phyloP scores from a whole-genome alignment of 2,329 filamentous ascomycete genomes.

The Metarhizium album region DNA sequence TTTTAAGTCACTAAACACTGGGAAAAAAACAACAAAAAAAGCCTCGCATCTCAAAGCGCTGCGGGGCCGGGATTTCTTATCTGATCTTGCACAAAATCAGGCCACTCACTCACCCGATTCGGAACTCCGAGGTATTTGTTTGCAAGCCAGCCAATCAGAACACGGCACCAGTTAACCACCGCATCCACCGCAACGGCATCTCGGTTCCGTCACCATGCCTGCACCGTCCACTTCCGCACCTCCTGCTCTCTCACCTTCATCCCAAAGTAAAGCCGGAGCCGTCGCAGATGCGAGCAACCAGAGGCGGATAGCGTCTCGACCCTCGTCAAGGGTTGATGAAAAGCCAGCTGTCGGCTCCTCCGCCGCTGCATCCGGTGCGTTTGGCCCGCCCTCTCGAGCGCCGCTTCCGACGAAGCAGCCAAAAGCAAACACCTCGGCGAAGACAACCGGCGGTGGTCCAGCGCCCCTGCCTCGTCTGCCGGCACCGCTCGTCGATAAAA shows the following conservation, averaged over 20 bases:
- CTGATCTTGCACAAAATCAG: slow-evolving; percentile 6
- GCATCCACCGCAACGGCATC: slow-evolving; percentile 7
- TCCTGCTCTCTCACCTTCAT: slow-evolving; percentile 12
- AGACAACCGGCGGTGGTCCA: slow-evolving; percentile 17
- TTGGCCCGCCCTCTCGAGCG: slow-evolving; percentile 12
- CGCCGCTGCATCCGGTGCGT: slow-evolving; percentile 6
- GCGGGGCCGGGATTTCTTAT: slow-evolving; percentile 1
- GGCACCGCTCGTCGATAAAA: slow-evolving; percentile 29
- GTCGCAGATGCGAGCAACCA: background rate
- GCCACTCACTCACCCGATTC: slow-evolving; percentile 9
- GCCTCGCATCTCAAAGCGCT: background rate
- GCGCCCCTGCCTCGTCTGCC: slow-evolving; percentile 19
- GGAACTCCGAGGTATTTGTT: slow-evolving; percentile 17
- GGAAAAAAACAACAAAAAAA: background rate
- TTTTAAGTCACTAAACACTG: background rate
- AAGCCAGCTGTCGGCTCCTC: slow-evolving; percentile 9
- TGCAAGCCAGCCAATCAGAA: slow-evolving; percentile 6
- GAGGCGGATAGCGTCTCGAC: slow-evolving; percentile 3
- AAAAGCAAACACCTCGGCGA: slow-evolving; percentile 9
- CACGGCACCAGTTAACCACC: slow-evolving; percentile 1
- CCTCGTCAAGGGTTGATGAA: background rate
- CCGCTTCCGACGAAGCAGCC: slow-evolving; percentile 14
- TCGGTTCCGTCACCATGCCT: slow-evolving; percentile 14
- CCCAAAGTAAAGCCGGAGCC: background rate
- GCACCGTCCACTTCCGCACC: slow-evolving; percentile 8